Evolutionary conservation across 352 stramenopile genomes (phyloP).

Genomic region (Phytophthora sojae): DNA sequence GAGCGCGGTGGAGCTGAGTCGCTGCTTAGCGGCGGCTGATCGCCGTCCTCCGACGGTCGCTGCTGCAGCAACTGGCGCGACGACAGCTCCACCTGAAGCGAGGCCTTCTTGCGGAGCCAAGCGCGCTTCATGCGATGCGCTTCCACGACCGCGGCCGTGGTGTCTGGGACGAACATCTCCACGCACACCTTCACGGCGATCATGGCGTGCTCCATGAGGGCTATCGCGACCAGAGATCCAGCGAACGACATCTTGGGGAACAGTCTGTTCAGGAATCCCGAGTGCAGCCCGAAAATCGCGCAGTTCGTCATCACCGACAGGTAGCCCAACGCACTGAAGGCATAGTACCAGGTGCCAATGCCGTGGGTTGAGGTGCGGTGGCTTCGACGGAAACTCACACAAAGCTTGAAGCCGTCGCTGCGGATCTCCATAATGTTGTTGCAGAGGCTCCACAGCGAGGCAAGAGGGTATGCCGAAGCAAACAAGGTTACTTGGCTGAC

Average conservation of each 20-base stretch:
- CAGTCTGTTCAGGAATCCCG: conserved; percentile 74
- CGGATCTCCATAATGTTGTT: conserved; percentile 97
- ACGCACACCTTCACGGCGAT: conserved; percentile 81
- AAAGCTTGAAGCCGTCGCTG: conserved; percentile 96
- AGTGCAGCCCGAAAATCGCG: conserved; percentile 94
- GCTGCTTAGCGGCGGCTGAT: conserved; percentile 3
- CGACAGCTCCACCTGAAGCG: conserved; percentile 75
- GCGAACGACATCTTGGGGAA: conserved; percentile 74
- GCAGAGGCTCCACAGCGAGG: conserved; percentile 91
- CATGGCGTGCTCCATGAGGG: conserved; percentile 83
- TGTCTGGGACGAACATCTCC: conserved; percentile 82
- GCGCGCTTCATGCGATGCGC: conserved; percentile 74
- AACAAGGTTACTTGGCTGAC: conserved; percentile 94
- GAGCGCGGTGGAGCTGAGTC: neutral
- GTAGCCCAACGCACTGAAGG: conserved; percentile 92
- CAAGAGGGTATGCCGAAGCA: conserved; percentile 93
- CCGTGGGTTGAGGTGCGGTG: conserved; percentile 70
- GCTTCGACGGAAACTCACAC: conserved; percentile 81
- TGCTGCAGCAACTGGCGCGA: conserved; percentile 52
- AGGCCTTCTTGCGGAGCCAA: conserved; percentile 74
- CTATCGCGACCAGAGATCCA: conserved; percentile 61
- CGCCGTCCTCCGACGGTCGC: conserved; percentile 23
- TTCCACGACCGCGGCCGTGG: conserved; percentile 62
- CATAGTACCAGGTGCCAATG: conserved; percentile 94
- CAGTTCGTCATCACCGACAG: conserved; percentile 95